Percentiles rank a stretch among this genome's conserved stretches.
phyloP scores from a whole-genome alignment of 2,329 filamentous ascomycete species.

The Aureobasidium melanogenum region DNA sequence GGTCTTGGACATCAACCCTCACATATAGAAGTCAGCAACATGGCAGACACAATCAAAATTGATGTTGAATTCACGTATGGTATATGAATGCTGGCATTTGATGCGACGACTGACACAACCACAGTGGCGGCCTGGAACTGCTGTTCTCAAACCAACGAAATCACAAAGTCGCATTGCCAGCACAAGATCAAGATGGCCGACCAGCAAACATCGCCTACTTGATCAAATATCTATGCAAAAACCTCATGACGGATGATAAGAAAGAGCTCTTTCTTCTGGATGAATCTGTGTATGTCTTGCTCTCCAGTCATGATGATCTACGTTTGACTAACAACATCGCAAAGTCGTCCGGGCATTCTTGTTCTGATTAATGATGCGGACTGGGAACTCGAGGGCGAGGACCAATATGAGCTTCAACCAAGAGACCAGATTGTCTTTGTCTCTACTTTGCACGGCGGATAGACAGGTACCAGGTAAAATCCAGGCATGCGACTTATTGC shows the following conservation, averaged over 20 bases:
- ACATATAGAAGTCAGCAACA: neutral
- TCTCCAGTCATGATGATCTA: neutral
- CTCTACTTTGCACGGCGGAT: slow-evolving; percentile 91
- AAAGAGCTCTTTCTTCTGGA: slow-evolving; percentile 87
- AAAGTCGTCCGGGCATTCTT: slow-evolving; percentile 84
- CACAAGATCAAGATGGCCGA: slow-evolving; percentile 48
- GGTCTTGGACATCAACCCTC: neutral
- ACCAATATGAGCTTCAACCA: slow-evolving; percentile 71
- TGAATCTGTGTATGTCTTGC: slow-evolving; percentile 65
- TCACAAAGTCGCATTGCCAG: slow-evolving; percentile 61
- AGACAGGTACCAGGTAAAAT: neutral
- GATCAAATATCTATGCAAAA: slow-evolving; percentile 67
- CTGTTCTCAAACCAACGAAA: slow-evolving; percentile 78
- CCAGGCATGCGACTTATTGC: neutral
- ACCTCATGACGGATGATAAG: slow-evolving; percentile 75
- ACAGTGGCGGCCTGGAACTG: slow-evolving; percentile 80
- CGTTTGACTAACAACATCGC: slow-evolving; percentile 16
- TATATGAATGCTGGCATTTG: slow-evolving; percentile 4
- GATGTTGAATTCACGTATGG: slow-evolving; percentile 63
- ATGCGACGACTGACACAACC: slow-evolving; percentile 14
- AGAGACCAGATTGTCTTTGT: slow-evolving; percentile 91
- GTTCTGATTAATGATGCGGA: slow-evolving; percentile 97
- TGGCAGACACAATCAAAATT: slow-evolving; percentile 10
- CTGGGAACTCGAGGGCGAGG: slow-evolving; percentile 96
- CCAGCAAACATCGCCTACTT: slow-evolving; percentile 65